Base-by-base conservation (phyloP, 2,329 filamentous ascomycete species). In the Penicillium sp. region DNA sequence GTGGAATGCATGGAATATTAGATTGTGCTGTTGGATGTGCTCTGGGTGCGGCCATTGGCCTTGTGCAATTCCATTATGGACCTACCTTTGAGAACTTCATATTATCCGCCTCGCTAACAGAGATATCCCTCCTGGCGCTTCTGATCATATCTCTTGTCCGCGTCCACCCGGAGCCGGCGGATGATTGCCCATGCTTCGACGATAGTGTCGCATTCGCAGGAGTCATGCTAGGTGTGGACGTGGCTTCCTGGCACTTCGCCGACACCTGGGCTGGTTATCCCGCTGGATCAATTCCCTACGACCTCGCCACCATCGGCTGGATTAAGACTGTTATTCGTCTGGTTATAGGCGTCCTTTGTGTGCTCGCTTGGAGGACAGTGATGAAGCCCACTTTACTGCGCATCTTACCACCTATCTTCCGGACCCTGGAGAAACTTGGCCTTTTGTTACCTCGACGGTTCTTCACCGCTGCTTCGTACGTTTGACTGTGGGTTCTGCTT, bases 1-100 rank as follows among this genome's bases (percentile, higher is more conserved):
- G 94, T 69, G 94, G 94, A 57, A 99, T 99, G 94, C 94, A 99
- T 74, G 94, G 94, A 10, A 96, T 97, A 74, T 80, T 94, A 40
- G 94, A 99, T 72, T 91, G 97, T 23, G 75, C 94, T 13, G 74
- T 94, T 53, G 94, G 94, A 7, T 90, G 88, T 51, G 65, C 85
- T 13, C 80, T 97, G 52, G 94, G 94, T 30, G 87, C 86, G 10
- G 74, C 82, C 6, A 79, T 88, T 34, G 82, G 82, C 2, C 71
- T 79, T 18, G 65, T 81, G 18, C 82, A 87, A 63, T 81, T 82
- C 56, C 60, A 74, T 7, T 83, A 76, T 52, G 84, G 83, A 18
- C 72, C 80, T 23, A 70, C 76, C 2, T 81, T 95, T 55, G 90
- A 96, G 61, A 74, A 80, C 16, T 93, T 85, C 75, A 81, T 97